phyloP scores from a whole-genome alignment of 441 rosid genomes.

The Arabidopsis lyrata region DNA sequence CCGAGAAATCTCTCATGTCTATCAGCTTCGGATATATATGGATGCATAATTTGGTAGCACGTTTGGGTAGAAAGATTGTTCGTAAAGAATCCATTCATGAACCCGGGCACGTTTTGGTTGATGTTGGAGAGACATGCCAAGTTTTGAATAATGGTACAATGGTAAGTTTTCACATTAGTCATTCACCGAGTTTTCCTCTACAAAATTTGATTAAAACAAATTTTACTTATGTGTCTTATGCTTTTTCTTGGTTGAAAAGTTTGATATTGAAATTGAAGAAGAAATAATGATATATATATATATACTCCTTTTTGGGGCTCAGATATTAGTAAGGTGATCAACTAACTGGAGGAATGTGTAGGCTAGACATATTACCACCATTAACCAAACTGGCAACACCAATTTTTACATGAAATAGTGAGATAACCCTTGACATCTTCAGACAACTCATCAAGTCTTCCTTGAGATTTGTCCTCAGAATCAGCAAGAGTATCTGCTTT shows the following conservation, averaged over 20 bases:
- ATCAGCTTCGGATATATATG: neutral
- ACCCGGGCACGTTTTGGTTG: slow-evolving; percentile 17
- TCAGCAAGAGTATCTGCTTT: too few species aligned
- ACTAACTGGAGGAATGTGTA: too few species aligned
- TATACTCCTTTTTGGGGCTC: too few species aligned
- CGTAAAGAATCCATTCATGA: slow-evolving; percentile 16
- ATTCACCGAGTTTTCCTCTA: neutral
- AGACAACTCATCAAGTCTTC: too few species aligned
- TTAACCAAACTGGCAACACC: too few species aligned
- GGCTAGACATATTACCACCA: too few species aligned
- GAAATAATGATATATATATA: too few species aligned
- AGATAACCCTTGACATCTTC: too few species aligned
- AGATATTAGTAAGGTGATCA: too few species aligned
- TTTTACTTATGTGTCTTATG: neutral
- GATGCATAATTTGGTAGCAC: slow-evolving; percentile 26
- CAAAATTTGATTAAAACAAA: neutral
- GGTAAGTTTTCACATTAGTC: slow-evolving; percentile 13
- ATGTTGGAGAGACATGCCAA: slow-evolving; percentile 2
- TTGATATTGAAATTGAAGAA: neutral
- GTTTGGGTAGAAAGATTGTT: slow-evolving; percentile 19
- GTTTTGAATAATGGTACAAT: neutral
- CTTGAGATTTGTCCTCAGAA: too few species aligned
- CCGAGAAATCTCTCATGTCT: slow-evolving; percentile 23
- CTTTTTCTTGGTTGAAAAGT: neutral
- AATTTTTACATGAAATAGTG: too few species aligned